phyloP scores from a whole-genome alignment of 2,329 filamentous ascomycete species.

The Cladophialophora immunda region DNA sequence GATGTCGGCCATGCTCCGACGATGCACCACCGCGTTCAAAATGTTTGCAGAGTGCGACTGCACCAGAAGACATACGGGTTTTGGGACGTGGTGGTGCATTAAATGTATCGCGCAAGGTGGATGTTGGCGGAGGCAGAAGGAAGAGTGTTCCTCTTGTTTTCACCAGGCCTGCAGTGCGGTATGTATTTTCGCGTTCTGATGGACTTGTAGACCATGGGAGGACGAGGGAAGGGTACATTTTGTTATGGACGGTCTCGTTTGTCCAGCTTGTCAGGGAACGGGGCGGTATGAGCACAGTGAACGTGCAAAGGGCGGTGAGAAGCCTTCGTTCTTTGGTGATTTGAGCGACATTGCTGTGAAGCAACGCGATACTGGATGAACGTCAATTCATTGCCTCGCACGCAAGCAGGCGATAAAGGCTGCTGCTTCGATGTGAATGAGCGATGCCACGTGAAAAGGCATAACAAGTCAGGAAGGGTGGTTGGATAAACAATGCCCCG shows the following conservation, averaged over 20 bases:
- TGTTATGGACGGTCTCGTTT: not conserved
- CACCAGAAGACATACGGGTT: slow-evolving; percentile 40
- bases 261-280: not conserved
- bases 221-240: slow-evolving; percentile 37
- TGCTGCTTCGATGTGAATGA: not conserved
- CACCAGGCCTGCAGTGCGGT: slow-evolving; percentile 35
- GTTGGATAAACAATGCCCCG: slow-evolving; percentile 4
- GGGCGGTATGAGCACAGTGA: not conserved
- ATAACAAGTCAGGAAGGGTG: not conserved
- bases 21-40: slow-evolving; percentile 39
- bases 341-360: not conserved
- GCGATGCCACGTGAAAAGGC: not conserved
- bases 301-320: not conserved
- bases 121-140: slow-evolving; percentile 36
- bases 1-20: slow-evolving; percentile 35
- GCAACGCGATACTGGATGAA: not conserved
- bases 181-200: slow-evolving; percentile 28
- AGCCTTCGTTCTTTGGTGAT: not conserved
- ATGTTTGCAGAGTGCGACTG: slow-evolving; percentile 42
- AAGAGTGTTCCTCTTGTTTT: slow-evolving; percentile 41
- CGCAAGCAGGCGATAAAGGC: not conserved
- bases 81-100: slow-evolving; percentile 38
- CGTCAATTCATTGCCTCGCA: not conserved
- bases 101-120: slow-evolving; percentile 34
- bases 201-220: slow-evolving; percentile 37